phyloP scores from a whole-genome alignment of 805 yeast genomes.

The Kodamaea jinghongensis region DNA sequence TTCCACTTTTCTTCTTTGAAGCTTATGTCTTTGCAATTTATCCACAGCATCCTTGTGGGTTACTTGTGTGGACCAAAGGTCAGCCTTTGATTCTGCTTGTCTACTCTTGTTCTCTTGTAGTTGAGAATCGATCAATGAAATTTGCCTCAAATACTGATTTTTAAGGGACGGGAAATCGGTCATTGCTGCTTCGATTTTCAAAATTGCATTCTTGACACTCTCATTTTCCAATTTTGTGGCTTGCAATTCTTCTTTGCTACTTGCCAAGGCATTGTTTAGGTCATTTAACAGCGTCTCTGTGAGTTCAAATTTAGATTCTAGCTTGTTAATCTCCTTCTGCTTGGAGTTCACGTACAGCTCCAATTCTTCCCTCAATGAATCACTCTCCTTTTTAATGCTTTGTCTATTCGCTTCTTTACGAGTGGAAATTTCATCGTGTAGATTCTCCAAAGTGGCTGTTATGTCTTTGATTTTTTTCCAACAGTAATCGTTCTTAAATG shows the following conservation, averaged over 20 bases:
- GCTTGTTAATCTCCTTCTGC: constrained; percentile 24
- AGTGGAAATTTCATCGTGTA: constrained; percentile 6
- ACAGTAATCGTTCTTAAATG: constrained; percentile 21
- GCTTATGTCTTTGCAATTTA: neutral
- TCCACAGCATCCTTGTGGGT: neutral
- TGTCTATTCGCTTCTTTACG: constrained; percentile 13
- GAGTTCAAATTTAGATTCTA: constrained; percentile 22
- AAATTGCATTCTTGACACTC: constrained; percentile 8
- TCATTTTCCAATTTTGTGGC: constrained; percentile 8
- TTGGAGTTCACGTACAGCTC: constrained; percentile 16
- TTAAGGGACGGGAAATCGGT: constrained; percentile 17
- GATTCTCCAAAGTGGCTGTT: constrained; percentile 9
- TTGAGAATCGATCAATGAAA: constrained; percentile 19
- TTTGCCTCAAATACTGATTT: constrained; percentile 17
- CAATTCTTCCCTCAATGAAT: constrained; percentile 16
- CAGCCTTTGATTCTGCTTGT: too few species aligned
- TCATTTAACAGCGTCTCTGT: constrained; percentile 21
- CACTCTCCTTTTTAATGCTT: constrained; percentile 16
- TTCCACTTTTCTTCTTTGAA: constrained; percentile 41
- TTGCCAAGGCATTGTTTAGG: constrained; percentile 7
- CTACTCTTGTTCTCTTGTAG: constrained; percentile 16
- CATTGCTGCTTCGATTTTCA: constrained; percentile 16
- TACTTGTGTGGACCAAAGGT: too few species aligned
- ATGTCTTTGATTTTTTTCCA: constrained; percentile 18
- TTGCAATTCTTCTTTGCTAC: constrained; percentile 6